Conservation (phyloP, 371 early-diverging fungal genomes). For the Rhizopus microsporus region DNA sequence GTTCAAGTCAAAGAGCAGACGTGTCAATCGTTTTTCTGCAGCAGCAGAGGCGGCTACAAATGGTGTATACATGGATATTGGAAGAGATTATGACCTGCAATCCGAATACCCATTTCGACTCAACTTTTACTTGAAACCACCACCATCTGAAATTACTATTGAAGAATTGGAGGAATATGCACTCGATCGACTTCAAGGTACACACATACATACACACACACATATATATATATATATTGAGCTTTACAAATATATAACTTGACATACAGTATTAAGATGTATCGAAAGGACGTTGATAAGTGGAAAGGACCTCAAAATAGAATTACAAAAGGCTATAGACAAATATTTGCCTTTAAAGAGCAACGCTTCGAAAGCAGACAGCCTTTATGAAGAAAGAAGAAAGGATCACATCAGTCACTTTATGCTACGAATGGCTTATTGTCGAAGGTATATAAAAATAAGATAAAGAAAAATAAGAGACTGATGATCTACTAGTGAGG, state of each 20-base stretch:
- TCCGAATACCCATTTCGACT: conserved; percentile 73
- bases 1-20: conserved; percentile 23
- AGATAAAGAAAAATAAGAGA: background rate
- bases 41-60: conserved; percentile 12
- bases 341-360: conserved; percentile 71
- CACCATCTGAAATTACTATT: conserved; percentile 78
- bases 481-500: conserved; percentile 53
- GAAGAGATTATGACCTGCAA: conserved; percentile 12
- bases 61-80: conserved; percentile 18
- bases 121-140: conserved; percentile 79
- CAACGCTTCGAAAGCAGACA: conserved; percentile 42
- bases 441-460: conserved; percentile 61
- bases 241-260: background rate
- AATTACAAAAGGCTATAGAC: conserved; percentile 58
- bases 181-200: conserved; percentile 89
- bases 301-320: conserved; percentile 63
- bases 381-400: conserved; percentile 70
- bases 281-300: conserved; percentile 82
- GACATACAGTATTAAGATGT: conserved; percentile 67
- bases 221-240: background rate
- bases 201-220: conserved; percentile 12
- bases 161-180: conserved; percentile 92
- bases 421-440: conserved; percentile 91
- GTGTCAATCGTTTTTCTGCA: conserved; percentile 32
- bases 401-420: conserved; percentile 95